These are phyloP conservation scores for Acanthamoeba triangularis DNA, from an alignment of 208 protist genomes.

Conservation along the genomic window DNA sequence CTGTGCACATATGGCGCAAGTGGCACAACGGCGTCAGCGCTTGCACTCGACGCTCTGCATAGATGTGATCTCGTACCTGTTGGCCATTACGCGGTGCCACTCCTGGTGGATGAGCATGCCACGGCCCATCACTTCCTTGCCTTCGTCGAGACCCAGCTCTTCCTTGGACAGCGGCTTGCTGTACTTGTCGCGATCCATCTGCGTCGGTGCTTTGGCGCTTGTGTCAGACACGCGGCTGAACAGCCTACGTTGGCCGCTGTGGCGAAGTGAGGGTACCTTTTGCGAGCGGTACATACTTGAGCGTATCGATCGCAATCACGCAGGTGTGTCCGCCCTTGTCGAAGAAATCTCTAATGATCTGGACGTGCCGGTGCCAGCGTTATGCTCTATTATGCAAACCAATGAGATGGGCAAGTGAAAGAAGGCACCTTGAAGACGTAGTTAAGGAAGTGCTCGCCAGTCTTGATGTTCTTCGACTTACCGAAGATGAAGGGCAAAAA, in stretches of 20 bases:
- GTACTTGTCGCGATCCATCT: conserved; percentile 72
- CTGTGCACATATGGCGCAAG: background rate
- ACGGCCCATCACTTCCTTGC: conserved; percentile 14
- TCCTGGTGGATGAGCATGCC: conserved; percentile 63
- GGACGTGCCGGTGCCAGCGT: background rate
- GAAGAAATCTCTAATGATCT: conserved; percentile 43
- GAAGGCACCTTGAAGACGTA: conserved; percentile 46
- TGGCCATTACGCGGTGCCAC: conserved; percentile 69
- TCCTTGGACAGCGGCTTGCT: conserved; percentile 69
- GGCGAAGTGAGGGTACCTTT: background rate
- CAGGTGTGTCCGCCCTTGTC: conserved; percentile 42
- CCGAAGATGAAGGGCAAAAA: conserved; percentile 66
- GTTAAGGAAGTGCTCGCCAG: conserved; percentile 65
- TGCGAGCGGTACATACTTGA: conserved; percentile 42
- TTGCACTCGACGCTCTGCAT: too few relatives aligned
- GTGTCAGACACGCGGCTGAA: too few relatives aligned
- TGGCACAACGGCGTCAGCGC: background rate
- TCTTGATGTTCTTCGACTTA: conserved; percentile 74
- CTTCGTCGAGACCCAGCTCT: conserved; percentile 27
- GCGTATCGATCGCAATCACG: conserved; percentile 30
- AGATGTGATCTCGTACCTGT: background rate
- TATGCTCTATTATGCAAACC: background rate
- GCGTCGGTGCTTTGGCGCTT: conserved; percentile 58
- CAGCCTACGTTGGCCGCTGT: too few relatives aligned
- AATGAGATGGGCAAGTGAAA: background rate